phyloP scores from a whole-genome alignment of 2,329 filamentous ascomycete genomes.

The Talaromyces marneffei region DNA sequence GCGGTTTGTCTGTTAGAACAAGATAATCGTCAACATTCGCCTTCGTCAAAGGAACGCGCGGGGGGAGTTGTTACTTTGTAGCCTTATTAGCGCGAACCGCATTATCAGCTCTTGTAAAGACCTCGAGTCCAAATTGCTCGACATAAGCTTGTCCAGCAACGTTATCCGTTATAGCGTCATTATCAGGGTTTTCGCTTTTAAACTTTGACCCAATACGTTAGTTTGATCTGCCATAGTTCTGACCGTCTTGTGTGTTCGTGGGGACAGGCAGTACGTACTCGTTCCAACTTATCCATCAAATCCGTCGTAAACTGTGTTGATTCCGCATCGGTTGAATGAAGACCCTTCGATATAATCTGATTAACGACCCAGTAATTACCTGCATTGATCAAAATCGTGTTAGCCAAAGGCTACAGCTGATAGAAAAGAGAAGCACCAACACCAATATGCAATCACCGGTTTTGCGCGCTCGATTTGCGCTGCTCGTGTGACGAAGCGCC shows the following conservation, averaged over 20 bases:
- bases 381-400: conserved; percentile 30
- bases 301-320: conserved; percentile 72
- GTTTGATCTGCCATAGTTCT: neutral
- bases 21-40: neutral
- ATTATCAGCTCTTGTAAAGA: conserved; percentile 76
- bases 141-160: conserved; percentile 83
- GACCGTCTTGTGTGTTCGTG: neutral
- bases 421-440: conserved; percentile 50
- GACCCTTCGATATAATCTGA: conserved; percentile 73
- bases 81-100: conserved; percentile 77
- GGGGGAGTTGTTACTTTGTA: conserved; percentile 59
- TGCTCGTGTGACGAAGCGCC: conserved; percentile 76
- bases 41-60: neutral
- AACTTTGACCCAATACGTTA: conserved; percentile 42
- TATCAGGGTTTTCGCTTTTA: conserved; percentile 65
- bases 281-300: conserved; percentile 87
- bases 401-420: neutral
- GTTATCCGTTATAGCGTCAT: conserved; percentile 83
- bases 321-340: conserved; percentile 74
- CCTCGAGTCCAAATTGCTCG: conserved; percentile 87
- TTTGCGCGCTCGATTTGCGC: conserved; percentile 77
- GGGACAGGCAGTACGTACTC: conserved; percentile 45
- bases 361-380: conserved; percentile 91
- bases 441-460: conserved; percentile 91
- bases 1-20: conserved; percentile 65